Conservation (phyloP, 129 eudicot genomes). For the Smallanthus sonchifolius region DNA sequence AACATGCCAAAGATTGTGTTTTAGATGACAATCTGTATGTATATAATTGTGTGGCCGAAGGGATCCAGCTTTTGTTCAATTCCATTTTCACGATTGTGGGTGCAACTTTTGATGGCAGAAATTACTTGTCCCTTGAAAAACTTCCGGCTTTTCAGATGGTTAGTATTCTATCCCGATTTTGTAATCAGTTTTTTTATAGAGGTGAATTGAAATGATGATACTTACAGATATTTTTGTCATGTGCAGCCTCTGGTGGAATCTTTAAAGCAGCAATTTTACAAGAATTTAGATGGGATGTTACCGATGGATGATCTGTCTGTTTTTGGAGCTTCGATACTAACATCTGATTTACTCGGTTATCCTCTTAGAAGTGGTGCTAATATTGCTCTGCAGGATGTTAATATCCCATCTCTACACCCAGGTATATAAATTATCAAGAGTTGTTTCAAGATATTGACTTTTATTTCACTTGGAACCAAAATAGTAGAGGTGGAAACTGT, state of each 20-base stretch:
- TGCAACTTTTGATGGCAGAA: constrained; percentile 53
- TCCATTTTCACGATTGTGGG: constrained; percentile 49
- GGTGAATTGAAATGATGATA: neutral
- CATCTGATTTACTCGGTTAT: constrained; percentile 21
- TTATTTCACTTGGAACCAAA: neutral
- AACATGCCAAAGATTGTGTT: constrained; percentile 52
- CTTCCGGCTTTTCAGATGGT: constrained; percentile 54
- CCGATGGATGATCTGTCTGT: constrained; percentile 30
- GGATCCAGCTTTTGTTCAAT: constrained; percentile 41
- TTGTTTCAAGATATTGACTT: neutral
- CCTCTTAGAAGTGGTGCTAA: constrained; percentile 18
- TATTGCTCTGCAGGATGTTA: constrained; percentile 20
- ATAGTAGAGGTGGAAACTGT: neutral
- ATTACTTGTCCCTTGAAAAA: constrained; percentile 31
- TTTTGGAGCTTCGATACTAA: constrained; percentile 22
- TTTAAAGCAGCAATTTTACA: constrained; percentile 42
- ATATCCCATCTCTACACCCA: constrained; percentile 18
- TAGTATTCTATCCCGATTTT: constrained; percentile 11
- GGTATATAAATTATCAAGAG: constrained; percentile 30
- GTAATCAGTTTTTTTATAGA: neutral
- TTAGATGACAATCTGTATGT: constrained; percentile 41
- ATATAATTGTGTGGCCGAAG: constrained; percentile 33
- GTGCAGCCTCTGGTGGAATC: constrained; percentile 54
- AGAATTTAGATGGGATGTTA: constrained; percentile 28
- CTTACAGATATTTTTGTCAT: neutral